Base-by-base conservation (phyloP, 1,284 basidiomycete species). In the Agroathelia rolfsii region DNA sequence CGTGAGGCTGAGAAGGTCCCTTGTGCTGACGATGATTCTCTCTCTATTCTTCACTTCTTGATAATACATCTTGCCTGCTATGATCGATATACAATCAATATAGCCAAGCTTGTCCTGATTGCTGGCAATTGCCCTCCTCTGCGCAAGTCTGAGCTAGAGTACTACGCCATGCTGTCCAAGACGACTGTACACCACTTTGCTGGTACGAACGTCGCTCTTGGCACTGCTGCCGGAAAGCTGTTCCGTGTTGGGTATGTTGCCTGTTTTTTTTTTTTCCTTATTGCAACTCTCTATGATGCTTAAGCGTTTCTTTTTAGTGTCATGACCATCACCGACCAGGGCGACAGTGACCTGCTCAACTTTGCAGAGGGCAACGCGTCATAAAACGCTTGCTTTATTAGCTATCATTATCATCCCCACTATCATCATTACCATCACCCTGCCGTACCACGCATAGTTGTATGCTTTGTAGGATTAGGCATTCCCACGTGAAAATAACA, bases 101-200 rank as follows among this genome's bases (percentile, higher is more conserved):
- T 59, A 95, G 95, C 94, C 62, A 98, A 97, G 71, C 88, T 99
- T 51, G 84, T 99, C 54, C 71, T 99, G 59, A 97, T 99, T 59
- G 92, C 94, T 53, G 93, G 90, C 51, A 99, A 98, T 74, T 96
- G 92, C 67, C 95, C 94, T 39, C 95, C 95, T 44, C 78, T 98
- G 46, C 88, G 95, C 65, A 96, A 96, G 66, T 96, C 93, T 39
- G 95, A 99, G 76, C 75, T 99, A 44, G 95, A 99, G 74, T 99
- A 98, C 76, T 98, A 98, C 62, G 95, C 95, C 68, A 98, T 98
- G 94, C 75, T 98, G 52, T 92, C 87, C 45, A 96, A 96, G 74
- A 96, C 93, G 40, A 77, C 81, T 42, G 92, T 96, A 34, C 93
- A 96, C 69, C 93, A 96, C 72, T 96, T 90, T 57, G 72, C 83